Conservation (phyloP, 1,139 yeast species). For the Yamadazyma oceani region DNA sequence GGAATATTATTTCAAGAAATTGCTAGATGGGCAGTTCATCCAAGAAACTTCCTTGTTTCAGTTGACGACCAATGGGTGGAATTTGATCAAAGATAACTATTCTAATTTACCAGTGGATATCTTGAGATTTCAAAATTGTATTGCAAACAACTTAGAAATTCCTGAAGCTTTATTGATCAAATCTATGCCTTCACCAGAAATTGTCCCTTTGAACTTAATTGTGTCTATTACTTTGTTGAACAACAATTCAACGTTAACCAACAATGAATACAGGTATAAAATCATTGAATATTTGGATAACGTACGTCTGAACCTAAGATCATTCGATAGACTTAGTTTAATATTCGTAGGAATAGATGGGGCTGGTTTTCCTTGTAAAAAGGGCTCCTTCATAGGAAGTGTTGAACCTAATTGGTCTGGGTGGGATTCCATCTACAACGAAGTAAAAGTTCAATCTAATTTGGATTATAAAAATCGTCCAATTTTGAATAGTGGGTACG, state of each 20-base stretch:
- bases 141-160: constrained; percentile 36
- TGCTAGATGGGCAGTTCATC: constrained; percentile 14
- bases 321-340: constrained; percentile 53
- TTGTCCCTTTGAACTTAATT: constrained; percentile 47
- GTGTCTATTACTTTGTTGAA: constrained; percentile 47
- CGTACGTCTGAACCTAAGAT: constrained; percentile 31
- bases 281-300: constrained; percentile 27
- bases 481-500: constrained; percentile 19
- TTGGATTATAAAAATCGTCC: constrained; percentile 13
- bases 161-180: constrained; percentile 37
- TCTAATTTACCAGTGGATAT: constrained; percentile 41
- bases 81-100: constrained; percentile 22
- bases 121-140: constrained; percentile 32
- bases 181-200: constrained; percentile 40
- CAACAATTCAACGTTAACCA: constrained; percentile 22
- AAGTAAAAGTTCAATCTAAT: constrained; percentile 35
- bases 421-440: constrained; percentile 50
- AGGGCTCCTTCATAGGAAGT: constrained; percentile 58
- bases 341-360: constrained; percentile 54
- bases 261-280: constrained; percentile 32
- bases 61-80: constrained; percentile 55
- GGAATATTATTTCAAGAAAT: constrained; percentile 28
- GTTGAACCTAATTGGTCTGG: constrained; percentile 54
- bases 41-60: constrained; percentile 40
- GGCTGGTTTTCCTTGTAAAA: constrained; percentile 26